These are phyloP conservation scores for Excoecaria agallocha DNA, from an alignment of 345 rosid species.

Conservation along the genomic window DNA sequence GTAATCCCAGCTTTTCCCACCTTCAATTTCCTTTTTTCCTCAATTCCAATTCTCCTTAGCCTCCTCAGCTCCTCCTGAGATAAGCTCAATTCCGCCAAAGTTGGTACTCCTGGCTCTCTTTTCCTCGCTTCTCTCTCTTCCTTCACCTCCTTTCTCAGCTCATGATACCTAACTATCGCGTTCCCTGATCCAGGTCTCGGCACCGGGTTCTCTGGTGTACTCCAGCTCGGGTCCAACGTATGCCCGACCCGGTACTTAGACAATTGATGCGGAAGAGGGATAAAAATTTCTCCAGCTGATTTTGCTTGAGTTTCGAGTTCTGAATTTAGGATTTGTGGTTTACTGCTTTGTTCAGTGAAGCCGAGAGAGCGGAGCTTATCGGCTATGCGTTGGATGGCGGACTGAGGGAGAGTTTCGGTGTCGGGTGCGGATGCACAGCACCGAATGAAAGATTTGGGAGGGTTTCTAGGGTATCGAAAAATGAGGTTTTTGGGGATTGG, in stretches of 20 bases:
- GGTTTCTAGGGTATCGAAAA: constrained; percentile 11
- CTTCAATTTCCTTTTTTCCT: constrained; percentile 62
- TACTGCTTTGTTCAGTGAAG: constrained; percentile 40
- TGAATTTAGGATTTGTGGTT: constrained; percentile 1
- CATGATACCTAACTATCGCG: constrained; percentile 55
- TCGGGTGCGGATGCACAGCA: constrained; percentile 28
- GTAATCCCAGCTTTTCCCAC: constrained; percentile 90
- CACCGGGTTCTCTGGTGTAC: constrained; percentile 81
- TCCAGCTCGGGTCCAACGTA: constrained; percentile 94
- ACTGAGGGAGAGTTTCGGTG: constrained; percentile 46
- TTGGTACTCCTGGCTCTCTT: constrained; percentile 46
- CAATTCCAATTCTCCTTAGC: constrained; percentile 59
- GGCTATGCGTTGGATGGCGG: constrained; percentile 85
- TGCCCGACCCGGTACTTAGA: constrained; percentile 81
- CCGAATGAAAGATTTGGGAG: constrained; percentile 19
- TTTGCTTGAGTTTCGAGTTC: constrained; percentile 5
- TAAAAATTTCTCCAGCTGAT: constrained; percentile 71
- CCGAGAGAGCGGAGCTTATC: constrained; percentile 95
- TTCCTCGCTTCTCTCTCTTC: constrained; percentile 39
- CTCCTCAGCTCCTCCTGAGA: constrained; percentile 55
- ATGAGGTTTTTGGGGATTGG: constrained; percentile 27
- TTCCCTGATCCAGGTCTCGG: constrained; percentile 74
- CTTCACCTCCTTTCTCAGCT: constrained; percentile 49
- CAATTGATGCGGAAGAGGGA: constrained; percentile 60
- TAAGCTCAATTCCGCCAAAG: constrained; percentile 73